These are phyloP conservation scores for Taxillus chinensis DNA, from an alignment of 164 flowering plant species.

Conservation along the genomic window DNA sequence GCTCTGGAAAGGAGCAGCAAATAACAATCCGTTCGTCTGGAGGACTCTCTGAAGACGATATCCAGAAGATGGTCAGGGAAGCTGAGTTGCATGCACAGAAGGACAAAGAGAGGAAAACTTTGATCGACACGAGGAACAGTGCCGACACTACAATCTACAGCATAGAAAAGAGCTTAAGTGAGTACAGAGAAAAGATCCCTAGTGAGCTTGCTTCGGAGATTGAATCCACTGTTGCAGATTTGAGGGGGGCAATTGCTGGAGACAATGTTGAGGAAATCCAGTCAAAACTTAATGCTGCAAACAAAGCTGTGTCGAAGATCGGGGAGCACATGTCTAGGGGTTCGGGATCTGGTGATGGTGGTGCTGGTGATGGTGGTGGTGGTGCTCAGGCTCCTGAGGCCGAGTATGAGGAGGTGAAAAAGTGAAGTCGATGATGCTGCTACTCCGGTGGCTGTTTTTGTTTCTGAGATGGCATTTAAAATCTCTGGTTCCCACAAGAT, in stretches of 20 bases:
- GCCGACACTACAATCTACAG: constrained; percentile 70
- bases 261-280: constrained; percentile 49
- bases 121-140: constrained; percentile 51
- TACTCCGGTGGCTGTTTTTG: too few species aligned
- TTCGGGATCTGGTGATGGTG: constrained; percentile 22
- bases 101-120: constrained; percentile 54
- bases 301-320: constrained; percentile 67
- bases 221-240: constrained; percentile 45
- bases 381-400: constrained; percentile 63
- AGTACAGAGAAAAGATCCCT: constrained; percentile 65
- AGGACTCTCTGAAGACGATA: constrained; percentile 62
- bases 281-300: constrained; percentile 58
- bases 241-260: constrained; percentile 36
- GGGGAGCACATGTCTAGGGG: constrained; percentile 61
- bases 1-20: constrained; percentile 57
- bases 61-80: constrained; percentile 65
- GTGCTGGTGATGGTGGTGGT: constrained; percentile 31
- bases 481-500: too few species aligned
- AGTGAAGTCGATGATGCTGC: constrained; percentile 12
- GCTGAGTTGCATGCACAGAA: constrained; percentile 63
- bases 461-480: too few species aligned
- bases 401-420: constrained; percentile 68
- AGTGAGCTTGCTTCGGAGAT: constrained; percentile 47
- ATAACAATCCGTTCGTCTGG: constrained; percentile 66
- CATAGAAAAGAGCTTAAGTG: constrained; percentile 60